Evolutionary conservation across 2,329 filamentous ascomycete genomes (phyloP), one percentile per base, ranked within the genome.

Genomic region (Exophiala sp.): DNA sequence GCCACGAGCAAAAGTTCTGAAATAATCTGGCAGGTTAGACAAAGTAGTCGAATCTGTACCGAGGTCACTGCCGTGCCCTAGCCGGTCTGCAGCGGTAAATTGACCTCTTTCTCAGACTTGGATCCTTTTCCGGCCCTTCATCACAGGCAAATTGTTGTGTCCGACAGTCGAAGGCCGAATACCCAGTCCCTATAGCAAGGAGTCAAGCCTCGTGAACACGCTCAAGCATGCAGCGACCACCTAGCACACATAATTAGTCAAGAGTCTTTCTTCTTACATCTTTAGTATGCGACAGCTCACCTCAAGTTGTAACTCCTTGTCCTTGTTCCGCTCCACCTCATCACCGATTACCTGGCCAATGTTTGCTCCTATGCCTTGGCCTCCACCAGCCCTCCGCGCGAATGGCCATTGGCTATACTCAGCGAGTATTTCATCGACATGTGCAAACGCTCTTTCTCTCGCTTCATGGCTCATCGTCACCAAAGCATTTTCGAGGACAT

Each of bases 361-460:
- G 69, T 99, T 99, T 62, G 92, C 91, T 44, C 91, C 94, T 51
- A 97, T 91, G 32, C 91, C 91, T 61, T 90, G 84, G 33, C 84
- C 84, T 24, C 89, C 88, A 39, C 83, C 83, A 3, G 81, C 68
- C 73, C 91, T 88, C 74, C 86, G 87, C 49, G 86, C 91, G 75
- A 99, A 99, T 0, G 94, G 94, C 87, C 88, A 99, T 76, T 97
- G 94, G 66, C 90, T 95, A 74, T 96, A 99, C 70, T 97, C 92
- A 39, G 90, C 90, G 54, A 99, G 78, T 61, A 99, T 76, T 75
- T 97, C 94, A 71, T 99, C 94, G 14, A 96, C 95, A 77, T 97
- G 92, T 38, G 91, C 90, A 72, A 97, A 99, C 3, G 94, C 92
- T 63, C 92, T 81, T 75, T 99, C 94, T 64, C 94, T 81, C 52